These are phyloP conservation scores for Nyctanthes arbortristis DNA, from an alignment of 257 asterid species.

Conservation along the genomic window DNA sequence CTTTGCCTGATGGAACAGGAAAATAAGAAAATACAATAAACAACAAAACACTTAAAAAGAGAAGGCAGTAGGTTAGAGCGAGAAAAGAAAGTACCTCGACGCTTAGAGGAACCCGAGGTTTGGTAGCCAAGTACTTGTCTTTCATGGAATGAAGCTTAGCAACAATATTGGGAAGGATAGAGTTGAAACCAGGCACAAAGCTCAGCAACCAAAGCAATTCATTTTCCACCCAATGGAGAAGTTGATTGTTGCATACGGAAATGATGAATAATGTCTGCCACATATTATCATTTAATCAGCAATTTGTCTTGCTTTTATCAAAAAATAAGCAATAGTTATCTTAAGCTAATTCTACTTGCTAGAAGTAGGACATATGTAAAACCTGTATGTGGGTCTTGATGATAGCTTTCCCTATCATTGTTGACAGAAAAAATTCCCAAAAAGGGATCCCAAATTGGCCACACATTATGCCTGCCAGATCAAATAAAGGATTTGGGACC, in stretches of 20 bases:
- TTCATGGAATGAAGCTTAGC: conserved; percentile 80
- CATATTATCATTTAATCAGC: conserved; percentile 4
- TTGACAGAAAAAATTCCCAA: conserved; percentile 88
- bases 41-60: neutral
- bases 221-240: conserved; percentile 88
- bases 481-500: conserved; percentile 96
- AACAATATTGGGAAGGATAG: conserved; percentile 58
- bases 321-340: neutral
- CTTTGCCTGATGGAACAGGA: conserved; percentile 38
- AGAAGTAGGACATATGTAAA: conserved; percentile 1
- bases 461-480: conserved; percentile 98
- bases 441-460: conserved; percentile 93
- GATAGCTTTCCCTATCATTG: conserved; percentile 85
- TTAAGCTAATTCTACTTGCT: conserved; percentile 1
- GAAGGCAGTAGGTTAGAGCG: neutral
- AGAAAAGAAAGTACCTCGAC: conserved; percentile 45
- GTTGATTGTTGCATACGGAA: conserved; percentile 91
- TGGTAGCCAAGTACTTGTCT: conserved; percentile 72
- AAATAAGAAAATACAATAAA: neutral
- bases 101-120: conserved; percentile 48
- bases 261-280: conserved; percentile 85
- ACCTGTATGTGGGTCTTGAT: conserved; percentile 97
- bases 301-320: neutral
- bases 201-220: conserved; percentile 82
- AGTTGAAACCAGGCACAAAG: conserved; percentile 69